These are phyloP conservation scores for Pleurotus djamor DNA, from an alignment of 768 basidiomycete species.

Conservation along the genomic window DNA sequence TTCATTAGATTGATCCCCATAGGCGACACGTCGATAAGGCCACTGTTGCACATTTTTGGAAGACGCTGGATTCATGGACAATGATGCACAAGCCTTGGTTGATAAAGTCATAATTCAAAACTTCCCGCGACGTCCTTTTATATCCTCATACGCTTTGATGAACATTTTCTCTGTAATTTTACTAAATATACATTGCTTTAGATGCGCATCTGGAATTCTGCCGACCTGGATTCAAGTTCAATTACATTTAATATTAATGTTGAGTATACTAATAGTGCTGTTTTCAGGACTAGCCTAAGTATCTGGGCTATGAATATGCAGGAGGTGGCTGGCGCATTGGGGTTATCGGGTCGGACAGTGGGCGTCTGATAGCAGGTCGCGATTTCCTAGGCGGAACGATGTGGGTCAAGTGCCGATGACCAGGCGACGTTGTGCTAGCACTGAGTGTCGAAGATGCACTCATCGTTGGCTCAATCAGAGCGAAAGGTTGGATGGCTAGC, in stretches of 20 bases:
- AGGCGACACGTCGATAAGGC: slow-evolving; percentile 93
- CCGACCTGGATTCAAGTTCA: too few relatives aligned
- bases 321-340: not conserved
- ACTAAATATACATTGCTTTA: not conserved
- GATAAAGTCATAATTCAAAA: slow-evolving; percentile 30
- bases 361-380: not conserved
- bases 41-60: slow-evolving; percentile 96
- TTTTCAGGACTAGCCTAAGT: too few relatives aligned
- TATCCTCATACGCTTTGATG: not conserved
- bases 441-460: too few relatives aligned
- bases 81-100: slow-evolving; percentile 77
- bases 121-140: not conserved
- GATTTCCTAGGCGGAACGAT: not conserved
- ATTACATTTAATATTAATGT: too few relatives aligned
- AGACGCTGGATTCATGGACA: slow-evolving; percentile 86
- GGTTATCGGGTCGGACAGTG: not conserved
- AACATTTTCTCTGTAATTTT: not conserved
- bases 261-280: too few relatives aligned
- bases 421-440: too few relatives aligned
- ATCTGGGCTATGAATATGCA: not conserved
- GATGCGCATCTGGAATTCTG: too few relatives aligned
- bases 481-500: too few relatives aligned
- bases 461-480: too few relatives aligned
- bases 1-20: slow-evolving; percentile 77
- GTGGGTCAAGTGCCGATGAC: not conserved